Percentiles rank a stretch among this genome's conserved stretches.
phyloP scores from a whole-genome alignment of 164 flowering plant genomes.

The Chimonanthus salicifolius region DNA sequence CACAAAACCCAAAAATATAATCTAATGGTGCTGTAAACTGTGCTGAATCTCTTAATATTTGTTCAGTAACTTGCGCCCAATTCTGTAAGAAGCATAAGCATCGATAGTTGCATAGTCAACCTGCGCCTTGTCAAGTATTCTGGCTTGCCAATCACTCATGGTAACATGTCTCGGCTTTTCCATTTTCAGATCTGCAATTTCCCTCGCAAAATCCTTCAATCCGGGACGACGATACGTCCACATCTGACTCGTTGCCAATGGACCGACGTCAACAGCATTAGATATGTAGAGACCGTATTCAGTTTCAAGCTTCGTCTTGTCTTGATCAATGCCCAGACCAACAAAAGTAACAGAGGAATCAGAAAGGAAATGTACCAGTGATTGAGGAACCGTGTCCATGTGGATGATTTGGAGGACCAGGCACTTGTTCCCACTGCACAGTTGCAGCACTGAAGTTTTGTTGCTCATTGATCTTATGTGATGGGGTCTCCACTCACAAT shows the following conservation, averaged over 20 bases:
- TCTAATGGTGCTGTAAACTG: too few species aligned
- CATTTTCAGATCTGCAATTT: not conserved
- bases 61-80: not conserved
- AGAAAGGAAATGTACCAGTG: not conserved
- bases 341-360: not conserved
- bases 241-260: not conserved
- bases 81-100: not conserved
- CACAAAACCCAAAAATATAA: too few species aligned
- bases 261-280: not conserved
- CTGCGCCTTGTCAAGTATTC: not conserved
- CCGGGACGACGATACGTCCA: not conserved
- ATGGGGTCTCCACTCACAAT: not conserved
- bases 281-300: not conserved
- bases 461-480: not conserved
- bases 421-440: not conserved
- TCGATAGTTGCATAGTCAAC: slow-evolving; percentile 2
- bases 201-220: not conserved
- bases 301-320: not conserved
- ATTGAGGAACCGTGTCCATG: not conserved
- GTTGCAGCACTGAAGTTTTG: not conserved
- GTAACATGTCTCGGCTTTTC: not conserved
- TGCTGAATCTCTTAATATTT: too few species aligned
- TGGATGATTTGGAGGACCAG: not conserved
- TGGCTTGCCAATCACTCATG: not conserved
- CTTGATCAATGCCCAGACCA: not conserved